Percentiles rank a stretch among this genome's conserved stretches.
Conservation (phyloP, 2,329 filamentous ascomycete species). For the Pseudodiploospora longispora region DNA sequence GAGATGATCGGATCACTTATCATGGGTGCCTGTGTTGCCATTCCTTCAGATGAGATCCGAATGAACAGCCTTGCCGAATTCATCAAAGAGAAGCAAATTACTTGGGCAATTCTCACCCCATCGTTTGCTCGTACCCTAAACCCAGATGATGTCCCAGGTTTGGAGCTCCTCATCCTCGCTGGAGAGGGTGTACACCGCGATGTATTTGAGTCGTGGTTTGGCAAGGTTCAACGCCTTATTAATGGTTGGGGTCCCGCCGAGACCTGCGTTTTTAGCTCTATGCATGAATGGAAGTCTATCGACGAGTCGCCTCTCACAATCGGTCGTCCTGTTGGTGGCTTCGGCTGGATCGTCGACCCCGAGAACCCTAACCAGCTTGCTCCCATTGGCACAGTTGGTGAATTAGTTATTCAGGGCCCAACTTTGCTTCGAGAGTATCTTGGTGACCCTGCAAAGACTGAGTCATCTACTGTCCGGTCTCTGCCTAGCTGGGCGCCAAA, state of each 20-base stretch:
- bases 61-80: constrained; percentile 23
- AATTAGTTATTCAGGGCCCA: constrained; percentile 32
- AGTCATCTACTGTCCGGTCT: constrained; percentile 4
- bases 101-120: constrained; percentile 1
- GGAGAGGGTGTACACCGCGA: constrained; percentile 26
- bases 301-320: not conserved
- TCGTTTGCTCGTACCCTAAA: constrained; percentile 23
- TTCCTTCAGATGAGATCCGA: constrained; percentile 1
- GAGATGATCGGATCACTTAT: not conserved
- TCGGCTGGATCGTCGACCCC: constrained; percentile 31
- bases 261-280: not conserved
- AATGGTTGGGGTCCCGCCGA: constrained; percentile 3
- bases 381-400: constrained; percentile 24
- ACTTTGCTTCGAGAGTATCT: constrained; percentile 41
- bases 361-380: constrained; percentile 25
- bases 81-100: not conserved
- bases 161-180: constrained; percentile 35
- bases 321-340: not conserved
- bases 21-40: not conserved
- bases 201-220: not conserved
- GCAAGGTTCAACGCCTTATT: constrained; percentile 31
- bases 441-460: constrained; percentile 17
- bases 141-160: constrained; percentile 29
- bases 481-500: too few relatives aligned
- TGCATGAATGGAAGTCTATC: constrained; percentile 24